Evolutionary conservation across 2,329 filamentous ascomycete species (phyloP).

Genomic region (Fonsecaea monophora): DNA sequence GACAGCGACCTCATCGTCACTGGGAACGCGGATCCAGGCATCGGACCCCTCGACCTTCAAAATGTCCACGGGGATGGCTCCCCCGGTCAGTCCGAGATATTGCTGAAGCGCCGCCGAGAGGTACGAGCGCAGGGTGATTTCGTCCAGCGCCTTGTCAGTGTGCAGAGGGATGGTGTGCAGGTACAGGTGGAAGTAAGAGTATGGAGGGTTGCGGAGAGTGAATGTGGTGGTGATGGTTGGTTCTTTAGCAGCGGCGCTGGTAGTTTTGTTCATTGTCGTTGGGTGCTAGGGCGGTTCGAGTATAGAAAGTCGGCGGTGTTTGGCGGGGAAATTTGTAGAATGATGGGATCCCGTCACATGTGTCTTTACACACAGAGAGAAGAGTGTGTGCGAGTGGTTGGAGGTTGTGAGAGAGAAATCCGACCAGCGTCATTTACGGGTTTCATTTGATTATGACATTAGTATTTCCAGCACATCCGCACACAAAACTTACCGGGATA

Average conservation of each 20-base stretch:
- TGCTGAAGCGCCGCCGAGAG: slow-evolving; percentile 55
- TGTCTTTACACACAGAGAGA: too few species aligned
- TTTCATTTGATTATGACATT: neutral
- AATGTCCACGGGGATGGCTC: slow-evolving; percentile 56
- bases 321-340: neutral
- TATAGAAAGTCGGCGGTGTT: neutral
- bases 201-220: slow-evolving; percentile 42
- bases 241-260: neutral
- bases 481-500: too few species aligned
- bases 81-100: slow-evolving; percentile 56
- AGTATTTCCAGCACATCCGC: neutral
- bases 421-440: neutral
- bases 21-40: slow-evolving; percentile 54
- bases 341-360: too few species aligned
- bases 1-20: slow-evolving; percentile 53
- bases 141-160: slow-evolving; percentile 45
- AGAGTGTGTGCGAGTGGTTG: neutral
- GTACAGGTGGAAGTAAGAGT: slow-evolving; percentile 43
- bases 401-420: neutral
- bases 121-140: slow-evolving; percentile 55
- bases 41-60: slow-evolving; percentile 46
- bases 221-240: slow-evolving; percentile 24
- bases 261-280: neutral
- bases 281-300: neutral
- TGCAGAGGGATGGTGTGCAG: slow-evolving; percentile 28